phyloP scores from a whole-genome alignment of 2,329 filamentous ascomycete species.

The Colletotrichum lentis region DNA sequence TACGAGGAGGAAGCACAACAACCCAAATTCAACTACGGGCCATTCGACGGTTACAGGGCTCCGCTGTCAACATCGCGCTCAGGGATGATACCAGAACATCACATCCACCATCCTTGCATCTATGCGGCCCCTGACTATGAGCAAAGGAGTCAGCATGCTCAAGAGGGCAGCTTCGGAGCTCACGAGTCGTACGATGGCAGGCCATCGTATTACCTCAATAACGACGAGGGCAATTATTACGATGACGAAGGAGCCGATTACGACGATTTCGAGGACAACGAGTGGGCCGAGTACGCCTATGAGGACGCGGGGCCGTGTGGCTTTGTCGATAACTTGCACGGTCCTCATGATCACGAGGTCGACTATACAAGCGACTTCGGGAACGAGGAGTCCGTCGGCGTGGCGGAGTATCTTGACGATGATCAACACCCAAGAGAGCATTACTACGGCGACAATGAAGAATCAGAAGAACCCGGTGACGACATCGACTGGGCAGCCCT shows the following conservation, averaged over 20 bases:
- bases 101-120: background rate
- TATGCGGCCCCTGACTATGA: background rate
- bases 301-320: background rate
- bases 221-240: background rate
- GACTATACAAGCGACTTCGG: background rate
- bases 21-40: background rate
- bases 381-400: background rate
- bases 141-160: background rate
- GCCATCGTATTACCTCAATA: background rate
- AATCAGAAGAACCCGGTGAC: background rate
- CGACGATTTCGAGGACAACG: background rate
- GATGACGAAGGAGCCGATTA: background rate
- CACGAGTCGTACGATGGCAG: background rate
- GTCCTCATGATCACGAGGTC: background rate
- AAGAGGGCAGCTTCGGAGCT: background rate
- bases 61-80: background rate
- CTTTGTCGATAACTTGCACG: background rate
- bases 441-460: background rate
- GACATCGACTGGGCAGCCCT: background rate
- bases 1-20: background rate
- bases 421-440: background rate
- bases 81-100: too few species aligned
- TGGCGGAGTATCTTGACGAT: background rate
- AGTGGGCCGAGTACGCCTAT: background rate
- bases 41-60: background rate